Percentiles rank a stretch among this genome's conserved stretches.
These are phyloP conservation scores for Talaromyces sp. DNA, from an alignment of 2,329 filamentous ascomycete genomes.

Conservation along the genomic window DNA sequence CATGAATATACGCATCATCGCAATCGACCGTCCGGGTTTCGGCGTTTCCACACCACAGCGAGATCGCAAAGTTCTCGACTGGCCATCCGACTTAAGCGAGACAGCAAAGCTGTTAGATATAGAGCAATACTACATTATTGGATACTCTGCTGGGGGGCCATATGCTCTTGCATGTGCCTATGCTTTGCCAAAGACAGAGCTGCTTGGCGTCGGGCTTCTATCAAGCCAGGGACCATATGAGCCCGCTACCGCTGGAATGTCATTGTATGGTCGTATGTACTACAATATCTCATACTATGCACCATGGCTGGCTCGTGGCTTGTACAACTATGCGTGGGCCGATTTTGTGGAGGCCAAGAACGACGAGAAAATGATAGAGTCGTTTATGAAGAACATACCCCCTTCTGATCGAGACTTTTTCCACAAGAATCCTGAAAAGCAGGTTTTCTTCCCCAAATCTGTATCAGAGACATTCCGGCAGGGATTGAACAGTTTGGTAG, in stretches of 20 bases:
- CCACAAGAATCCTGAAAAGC: neutral
- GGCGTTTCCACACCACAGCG: constrained; percentile 11
- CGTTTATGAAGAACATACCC: neutral
- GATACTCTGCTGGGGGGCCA: constrained; percentile 5
- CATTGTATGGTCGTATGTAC: neutral
- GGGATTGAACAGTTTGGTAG: neutral
- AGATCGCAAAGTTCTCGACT: constrained; percentile 12
- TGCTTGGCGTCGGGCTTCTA: constrained; percentile 4
- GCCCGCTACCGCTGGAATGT: constrained; percentile 4
- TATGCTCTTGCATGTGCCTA: constrained; percentile 4
- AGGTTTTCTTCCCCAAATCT: neutral
- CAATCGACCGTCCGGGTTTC: constrained; percentile 14
- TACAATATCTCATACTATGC: constrained; percentile 5
- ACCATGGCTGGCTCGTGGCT: constrained; percentile 8
- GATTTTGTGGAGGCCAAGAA: neutral
- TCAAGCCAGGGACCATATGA: constrained; percentile 5
- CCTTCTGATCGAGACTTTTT: constrained; percentile 5
- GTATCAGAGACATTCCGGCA: constrained; percentile 4
- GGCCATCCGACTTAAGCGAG: constrained; percentile 9
- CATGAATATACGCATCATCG: constrained; percentile 14
- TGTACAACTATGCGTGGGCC: neutral
- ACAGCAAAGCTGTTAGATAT: constrained; percentile 4
- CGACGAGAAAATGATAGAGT: constrained; percentile 4
- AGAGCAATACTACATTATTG: constrained; percentile 2
- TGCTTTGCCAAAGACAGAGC: neutral